Percentiles rank a stretch among this genome's conserved stretches.
Evolutionary conservation across 73 alveolate genomes (phyloP).

Genomic region (Paramecium pentaurelia): DNA sequence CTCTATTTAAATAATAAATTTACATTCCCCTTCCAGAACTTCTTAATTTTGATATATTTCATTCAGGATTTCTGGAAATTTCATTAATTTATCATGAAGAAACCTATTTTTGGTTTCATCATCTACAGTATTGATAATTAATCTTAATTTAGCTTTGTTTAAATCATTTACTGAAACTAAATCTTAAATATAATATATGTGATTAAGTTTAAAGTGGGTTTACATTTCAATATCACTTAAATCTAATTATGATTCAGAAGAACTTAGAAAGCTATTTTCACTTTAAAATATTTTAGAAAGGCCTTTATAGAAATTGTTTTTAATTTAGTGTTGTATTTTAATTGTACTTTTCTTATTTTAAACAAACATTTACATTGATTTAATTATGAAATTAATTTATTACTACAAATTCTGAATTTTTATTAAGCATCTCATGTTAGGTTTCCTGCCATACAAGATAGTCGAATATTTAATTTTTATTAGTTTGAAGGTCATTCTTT

Average conservation of each 20-base stretch:
- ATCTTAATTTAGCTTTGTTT: neutral
- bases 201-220: neutral
- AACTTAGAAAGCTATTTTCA: neutral
- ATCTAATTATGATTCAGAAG: constrained; percentile 20
- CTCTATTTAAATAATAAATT: neutral
- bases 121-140: neutral
- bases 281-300: neutral
- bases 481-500: neutral
- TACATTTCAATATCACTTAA: neutral
- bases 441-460: neutral
- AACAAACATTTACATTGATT: neutral
- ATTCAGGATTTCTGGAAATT: neutral
- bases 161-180: neutral
- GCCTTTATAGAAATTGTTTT: neutral
- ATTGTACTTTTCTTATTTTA: neutral
- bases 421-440: neutral
- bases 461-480: neutral
- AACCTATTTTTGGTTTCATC: neutral
- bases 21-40: neutral
- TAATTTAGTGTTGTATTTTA: neutral
- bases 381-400: neutral
- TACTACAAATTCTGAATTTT: neutral
- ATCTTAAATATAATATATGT: neutral
- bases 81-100: neutral
- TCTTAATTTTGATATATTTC: neutral